phyloP scores from a whole-genome alignment of 495 filamentous ascomycete species.

The Penicillium canariense region DNA sequence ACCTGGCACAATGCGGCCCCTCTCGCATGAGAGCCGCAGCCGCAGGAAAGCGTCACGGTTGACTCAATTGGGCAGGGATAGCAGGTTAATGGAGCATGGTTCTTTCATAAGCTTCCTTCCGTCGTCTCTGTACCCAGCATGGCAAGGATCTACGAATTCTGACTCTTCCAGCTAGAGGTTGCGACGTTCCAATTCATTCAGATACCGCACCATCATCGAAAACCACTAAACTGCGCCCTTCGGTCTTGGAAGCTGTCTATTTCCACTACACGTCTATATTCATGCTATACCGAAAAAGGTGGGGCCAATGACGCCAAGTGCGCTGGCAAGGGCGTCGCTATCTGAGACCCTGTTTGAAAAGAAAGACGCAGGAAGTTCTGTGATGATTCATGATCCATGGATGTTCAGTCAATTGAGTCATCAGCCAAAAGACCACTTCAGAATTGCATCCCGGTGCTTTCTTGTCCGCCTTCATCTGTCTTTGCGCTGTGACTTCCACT shows the following conservation, averaged over 20 bases:
- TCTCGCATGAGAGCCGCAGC: no score
- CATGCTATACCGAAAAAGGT: not conserved
- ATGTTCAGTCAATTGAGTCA: not conserved
- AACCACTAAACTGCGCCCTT: conserved; percentile 6
- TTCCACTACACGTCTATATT: not conserved
- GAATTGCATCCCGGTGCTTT: no score
- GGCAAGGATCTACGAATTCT: no score
- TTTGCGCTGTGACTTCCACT: no score
- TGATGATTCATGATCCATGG: not conserved
- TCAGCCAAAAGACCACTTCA: not conserved
- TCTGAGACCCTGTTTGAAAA: not conserved
- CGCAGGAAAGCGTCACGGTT: no score
- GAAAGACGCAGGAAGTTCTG: not conserved
- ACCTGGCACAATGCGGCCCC: no score
- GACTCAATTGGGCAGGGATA: no score
- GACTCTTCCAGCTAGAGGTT: no score
- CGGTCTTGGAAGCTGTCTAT: conserved; percentile 3
- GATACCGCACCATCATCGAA: not conserved
- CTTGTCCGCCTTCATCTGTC: no score
- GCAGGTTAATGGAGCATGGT: no score
- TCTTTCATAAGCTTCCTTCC: no score
- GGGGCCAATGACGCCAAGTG: not conserved
- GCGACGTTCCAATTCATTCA: not conserved
- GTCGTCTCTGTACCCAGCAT: no score
- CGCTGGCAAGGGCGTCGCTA: not conserved